These are phyloP conservation scores for Ambrosia hybrid DNA, from an alignment of 140 eudicot genomes.

Conservation along the genomic window DNA sequence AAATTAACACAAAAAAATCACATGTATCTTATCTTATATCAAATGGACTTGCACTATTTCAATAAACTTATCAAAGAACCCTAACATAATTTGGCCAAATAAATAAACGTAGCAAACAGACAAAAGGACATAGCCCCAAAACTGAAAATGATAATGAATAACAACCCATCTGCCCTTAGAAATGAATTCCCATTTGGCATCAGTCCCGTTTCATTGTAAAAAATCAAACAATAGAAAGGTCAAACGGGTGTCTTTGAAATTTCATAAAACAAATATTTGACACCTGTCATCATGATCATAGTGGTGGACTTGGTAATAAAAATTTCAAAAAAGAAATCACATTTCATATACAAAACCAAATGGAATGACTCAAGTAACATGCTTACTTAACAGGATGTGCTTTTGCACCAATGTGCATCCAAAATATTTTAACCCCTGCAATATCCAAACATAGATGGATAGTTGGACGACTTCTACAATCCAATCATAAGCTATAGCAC, in stretches of 20 bases:
- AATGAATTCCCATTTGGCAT: constrained; percentile 4
- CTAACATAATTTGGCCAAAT: neutral
- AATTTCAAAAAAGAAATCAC: constrained; percentile 13
- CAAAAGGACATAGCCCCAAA: neutral
- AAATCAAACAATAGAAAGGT: neutral
- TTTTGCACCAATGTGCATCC: constrained; percentile 53
- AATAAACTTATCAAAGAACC: neutral
- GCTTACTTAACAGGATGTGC: constrained; percentile 61
- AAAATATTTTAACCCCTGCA: constrained; percentile 62
- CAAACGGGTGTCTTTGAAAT: neutral
- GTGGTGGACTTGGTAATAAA: neutral
- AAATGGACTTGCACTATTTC: neutral
- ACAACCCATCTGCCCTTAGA: constrained; percentile 1
- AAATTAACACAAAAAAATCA: neutral
- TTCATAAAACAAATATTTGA: neutral
- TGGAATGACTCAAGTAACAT: constrained; percentile 14
- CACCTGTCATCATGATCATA: neutral
- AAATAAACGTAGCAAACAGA: neutral
- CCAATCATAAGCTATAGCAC: too few relatives aligned
- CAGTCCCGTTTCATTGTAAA: neutral
- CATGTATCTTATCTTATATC: too few relatives aligned
- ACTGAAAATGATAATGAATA: neutral
- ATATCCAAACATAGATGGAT: constrained; percentile 62
- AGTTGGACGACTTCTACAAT: constrained; percentile 41
- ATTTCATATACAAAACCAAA: constrained; percentile 24